phyloP scores from a whole-genome alignment of 345 rosid species.

The Lenwebbia sp. region DNA sequence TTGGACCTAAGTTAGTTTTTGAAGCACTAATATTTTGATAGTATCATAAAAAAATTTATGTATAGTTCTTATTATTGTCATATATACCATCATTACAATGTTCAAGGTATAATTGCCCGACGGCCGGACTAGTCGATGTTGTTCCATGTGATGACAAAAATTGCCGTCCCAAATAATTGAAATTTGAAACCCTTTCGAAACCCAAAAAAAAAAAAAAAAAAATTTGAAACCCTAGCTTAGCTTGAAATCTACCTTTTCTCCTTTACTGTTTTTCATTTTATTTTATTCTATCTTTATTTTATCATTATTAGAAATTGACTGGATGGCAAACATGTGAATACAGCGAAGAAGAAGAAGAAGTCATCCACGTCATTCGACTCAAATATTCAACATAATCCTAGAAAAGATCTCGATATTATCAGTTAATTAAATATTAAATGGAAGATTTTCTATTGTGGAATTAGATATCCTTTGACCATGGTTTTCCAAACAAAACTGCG shows the following conservation, averaged over 20 bases:
- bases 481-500: not conserved
- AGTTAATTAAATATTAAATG: not conserved
- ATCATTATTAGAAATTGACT: not conserved
- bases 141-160: not conserved
- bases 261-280: not conserved
- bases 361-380: not conserved
- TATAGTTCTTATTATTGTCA: not conserved
- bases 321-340: not conserved
- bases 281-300: not conserved
- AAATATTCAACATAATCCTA: not conserved
- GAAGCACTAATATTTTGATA: not conserved
- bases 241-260: not conserved
- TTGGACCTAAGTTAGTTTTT: not conserved
- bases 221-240: not conserved
- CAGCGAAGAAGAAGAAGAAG: not conserved
- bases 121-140: not conserved
- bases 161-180: not conserved
- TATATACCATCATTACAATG: not conserved
- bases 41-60: not conserved
- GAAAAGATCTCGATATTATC: not conserved
- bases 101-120: not conserved
- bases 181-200: no score
- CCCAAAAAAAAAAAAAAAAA: no score
- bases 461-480: not conserved
- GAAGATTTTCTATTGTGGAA: not conserved